Base-by-base conservation (phyloP, 768 basidiomycete species). In the Sporobolomyces phaffii region DNA sequence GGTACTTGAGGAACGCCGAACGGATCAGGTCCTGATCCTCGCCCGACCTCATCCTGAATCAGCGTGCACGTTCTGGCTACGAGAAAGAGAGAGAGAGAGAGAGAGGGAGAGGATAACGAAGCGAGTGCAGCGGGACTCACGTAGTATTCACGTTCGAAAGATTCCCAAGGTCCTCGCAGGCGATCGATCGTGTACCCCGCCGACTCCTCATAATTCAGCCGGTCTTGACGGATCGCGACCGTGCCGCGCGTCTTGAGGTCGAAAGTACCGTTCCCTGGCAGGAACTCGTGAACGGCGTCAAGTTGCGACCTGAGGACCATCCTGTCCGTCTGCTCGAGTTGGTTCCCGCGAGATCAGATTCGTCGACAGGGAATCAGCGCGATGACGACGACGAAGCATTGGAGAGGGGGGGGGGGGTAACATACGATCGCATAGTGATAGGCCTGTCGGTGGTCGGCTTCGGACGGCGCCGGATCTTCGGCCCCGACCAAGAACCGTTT, bases 201-300 rank as follows among this genome's bases (percentile, higher is more conserved):
- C 70, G 88, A 87, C 77, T 89, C 64, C 47, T 85, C 83, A 72
- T 84, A 88, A 76, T 98, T 97, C 60, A 91, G 80, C 15, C 88
- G 78, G 76, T 98, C 94, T 75, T 89, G 80, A 2, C 94, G 85
- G 50, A 97, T 86, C 0, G 89, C 84, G 29, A 90, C 77, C 36
- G 86, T 87, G 0, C 91, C 92, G 51, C 94, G 84, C 0, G 94
- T 97, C 78, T 99, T 99, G 78, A 98, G 86, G 76, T 99, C 94
- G 73, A 99, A 99, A 1, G 93, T 86, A 33, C 91, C 91, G 0
- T 86, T 87, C 22, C 56, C 56, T 6, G 93, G 93, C 34, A 98
- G 79, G 47, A 88, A 82, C 17, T 78, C 72, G 74, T 97, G 89
- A 1, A 85, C 79, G 72, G 92, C 91, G 75, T 99, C 94, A 9